phyloP scores from a whole-genome alignment of 805 yeast species.

The Starmera amethionina region DNA sequence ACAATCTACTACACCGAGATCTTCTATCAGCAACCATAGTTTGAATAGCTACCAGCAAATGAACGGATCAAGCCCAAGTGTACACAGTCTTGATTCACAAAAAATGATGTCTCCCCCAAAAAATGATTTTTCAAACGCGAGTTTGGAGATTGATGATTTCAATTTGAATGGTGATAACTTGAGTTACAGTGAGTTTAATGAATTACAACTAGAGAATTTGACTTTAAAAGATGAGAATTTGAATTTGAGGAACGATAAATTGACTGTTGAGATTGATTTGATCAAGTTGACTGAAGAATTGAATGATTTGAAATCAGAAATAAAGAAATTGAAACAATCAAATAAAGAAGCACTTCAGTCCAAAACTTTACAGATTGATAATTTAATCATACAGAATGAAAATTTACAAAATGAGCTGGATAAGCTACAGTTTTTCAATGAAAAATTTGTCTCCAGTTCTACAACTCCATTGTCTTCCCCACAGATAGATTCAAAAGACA shows the following conservation, averaged over 20 bases:
- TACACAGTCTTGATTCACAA: no score
- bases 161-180: no score
- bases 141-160: no score
- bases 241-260: slow-evolving; percentile 1
- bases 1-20: no score
- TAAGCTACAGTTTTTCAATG: neutral
- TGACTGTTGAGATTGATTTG: neutral
- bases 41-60: no score
- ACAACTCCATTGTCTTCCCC: slow-evolving; percentile 2
- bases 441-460: neutral
- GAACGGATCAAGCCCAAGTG: no score
- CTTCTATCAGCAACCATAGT: no score
- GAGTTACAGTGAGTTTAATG: neutral
- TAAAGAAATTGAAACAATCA: slow-evolving; percentile 3
- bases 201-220: slow-evolving; percentile 8
- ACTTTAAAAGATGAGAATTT: slow-evolving; percentile 6
- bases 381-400: slow-evolving; percentile 5
- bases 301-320: slow-evolving; percentile 4
- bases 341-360: slow-evolving; percentile 2
- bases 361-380: slow-evolving; percentile 5
- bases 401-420: slow-evolving; percentile 7
- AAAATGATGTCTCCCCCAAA: neutral
- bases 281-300: slow-evolving; percentile 3
- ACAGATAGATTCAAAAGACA: neutral
- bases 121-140: neutral